These are phyloP conservation scores for Aeminium ludgeri DNA, from an alignment of 495 filamentous ascomycete genomes.

Conservation along the genomic window DNA sequence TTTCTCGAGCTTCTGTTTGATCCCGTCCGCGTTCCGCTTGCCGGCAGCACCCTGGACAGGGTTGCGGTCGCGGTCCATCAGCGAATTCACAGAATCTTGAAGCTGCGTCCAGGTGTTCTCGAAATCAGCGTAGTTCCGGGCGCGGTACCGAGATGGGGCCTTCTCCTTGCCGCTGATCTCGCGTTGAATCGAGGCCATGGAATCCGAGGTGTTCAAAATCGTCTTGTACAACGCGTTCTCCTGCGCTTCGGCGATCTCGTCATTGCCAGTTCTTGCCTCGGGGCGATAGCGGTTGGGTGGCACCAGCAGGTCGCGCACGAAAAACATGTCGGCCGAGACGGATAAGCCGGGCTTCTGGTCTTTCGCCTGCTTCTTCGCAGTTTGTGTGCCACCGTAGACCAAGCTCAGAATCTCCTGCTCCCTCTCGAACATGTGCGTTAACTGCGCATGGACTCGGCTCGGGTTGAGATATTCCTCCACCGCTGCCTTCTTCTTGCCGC, in stretches of 20 bases:
- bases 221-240: conserved; percentile 72
- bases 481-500: conserved; percentile 15
- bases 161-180: conserved; percentile 41
- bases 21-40: conserved; percentile 58
- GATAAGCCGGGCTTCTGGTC: conserved; percentile 23
- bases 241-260: conserved; percentile 62
- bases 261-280: conserved; percentile 60
- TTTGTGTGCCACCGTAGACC: conserved; percentile 61
- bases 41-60: conserved; percentile 57
- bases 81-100: conserved; percentile 76
- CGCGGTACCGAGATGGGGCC: conserved; percentile 25
- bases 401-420: conserved; percentile 66
- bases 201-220: conserved; percentile 53
- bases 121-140: conserved; percentile 41
- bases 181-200: conserved; percentile 56
- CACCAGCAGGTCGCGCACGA: conserved; percentile 66
- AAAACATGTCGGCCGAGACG: conserved; percentile 76
- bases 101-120: conserved; percentile 60
- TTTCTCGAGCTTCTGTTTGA: conserved; percentile 96
- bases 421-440: conserved; percentile 68
- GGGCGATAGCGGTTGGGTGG: conserved; percentile 89
- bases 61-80: conserved; percentile 77
- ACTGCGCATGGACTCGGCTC: conserved; percentile 55
- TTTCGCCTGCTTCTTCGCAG: conserved; percentile 21
- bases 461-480: conserved; percentile 52